Evolutionary conservation across 2,329 filamentous ascomycete genomes (phyloP), one percentile per base, ranked within the genome.

Genomic region (Periglandula ipomoeae): DNA sequence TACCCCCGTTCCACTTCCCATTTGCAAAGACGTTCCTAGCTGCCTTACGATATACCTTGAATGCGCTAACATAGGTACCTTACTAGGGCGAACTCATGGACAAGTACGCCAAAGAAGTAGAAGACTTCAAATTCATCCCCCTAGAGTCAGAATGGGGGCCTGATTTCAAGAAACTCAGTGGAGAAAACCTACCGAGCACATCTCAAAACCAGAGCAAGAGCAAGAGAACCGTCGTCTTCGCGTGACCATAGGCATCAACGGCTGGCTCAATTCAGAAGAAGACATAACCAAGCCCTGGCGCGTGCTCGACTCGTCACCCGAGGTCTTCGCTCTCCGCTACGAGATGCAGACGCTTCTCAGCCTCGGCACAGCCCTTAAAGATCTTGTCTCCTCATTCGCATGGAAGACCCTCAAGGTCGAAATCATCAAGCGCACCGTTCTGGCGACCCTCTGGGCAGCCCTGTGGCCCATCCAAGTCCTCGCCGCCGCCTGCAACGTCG

Each of bases 241-340:
- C 10, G 83, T 96, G 3, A 89, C 87, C 0, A 87, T 96, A 50
- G 88, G 87, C 8, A 81, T 95, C 54, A 91, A 88, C 51, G 90
- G 90, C 32, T 95, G 89, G 90, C 73, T 95, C 11, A 84, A 78
- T 2, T 74, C 80, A 7, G 80, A 86, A 55, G 78, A 84, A 26
- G 88, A 95, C 56, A 79, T 95, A 23, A 77, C 84, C 5, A 78
- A 79, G 53, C 89, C 90, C 0, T 96, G 90, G 90, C 77, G 79
- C 27, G 82, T 85, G 26, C 72, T 95, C 11, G 79, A 81, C 3
- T 70, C 78, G 27, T 47, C 47, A 13, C 77, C 84, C 1, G 90
- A 95, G 63, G 82, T 87, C 0, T 95, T 95, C 60, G 89, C 88
- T 1, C 70, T 95, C 5, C 79, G 87, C 3, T 95, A 86, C 70